These are phyloP conservation scores for Gossypium turneri DNA, from an alignment of 345 rosid genomes.

Conservation along the genomic window DNA sequence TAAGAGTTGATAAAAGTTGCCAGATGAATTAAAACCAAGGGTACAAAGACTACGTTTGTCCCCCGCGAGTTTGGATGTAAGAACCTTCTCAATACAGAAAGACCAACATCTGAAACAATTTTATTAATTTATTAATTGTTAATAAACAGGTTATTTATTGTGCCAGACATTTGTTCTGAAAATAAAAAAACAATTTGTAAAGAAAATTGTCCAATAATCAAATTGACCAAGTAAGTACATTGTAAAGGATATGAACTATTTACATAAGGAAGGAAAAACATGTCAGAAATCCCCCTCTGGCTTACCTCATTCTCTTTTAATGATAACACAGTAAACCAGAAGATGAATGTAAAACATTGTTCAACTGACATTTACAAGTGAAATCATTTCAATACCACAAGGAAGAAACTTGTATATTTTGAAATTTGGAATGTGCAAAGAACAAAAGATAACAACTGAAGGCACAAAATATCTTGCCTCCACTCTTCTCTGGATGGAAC, in stretches of 20 bases:
- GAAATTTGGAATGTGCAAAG: constrained; percentile 8
- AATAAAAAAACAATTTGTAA: not conserved
- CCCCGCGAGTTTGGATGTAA: constrained; percentile 47
- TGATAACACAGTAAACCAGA: not conserved
- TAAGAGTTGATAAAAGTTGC: constrained; percentile 14
- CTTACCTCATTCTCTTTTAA: too few relatives aligned
- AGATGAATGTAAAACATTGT: not conserved
- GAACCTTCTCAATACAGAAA: constrained; percentile 79
- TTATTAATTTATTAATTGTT: constrained; percentile 7
- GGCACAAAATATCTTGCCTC: constrained; percentile 50
- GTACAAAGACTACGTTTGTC: constrained; percentile 49
- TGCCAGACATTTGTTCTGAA: not conserved
- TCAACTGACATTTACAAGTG: not conserved
- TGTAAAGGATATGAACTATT: not conserved
- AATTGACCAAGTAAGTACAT: not conserved
- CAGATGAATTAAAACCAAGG: not conserved
- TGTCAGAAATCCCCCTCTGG: not conserved
- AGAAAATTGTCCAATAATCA: not conserved
- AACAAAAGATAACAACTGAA: constrained; percentile 1
- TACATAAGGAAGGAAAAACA: not conserved
- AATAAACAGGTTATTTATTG: constrained; percentile 1
- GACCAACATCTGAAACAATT: constrained; percentile 81
- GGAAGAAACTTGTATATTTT: not conserved
- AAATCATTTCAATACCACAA: not conserved
- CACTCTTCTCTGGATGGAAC: constrained; percentile 97